phyloP scores from a whole-genome alignment of 192 early-diverging fungal genomes.

The Phycomyces nitens region DNA sequence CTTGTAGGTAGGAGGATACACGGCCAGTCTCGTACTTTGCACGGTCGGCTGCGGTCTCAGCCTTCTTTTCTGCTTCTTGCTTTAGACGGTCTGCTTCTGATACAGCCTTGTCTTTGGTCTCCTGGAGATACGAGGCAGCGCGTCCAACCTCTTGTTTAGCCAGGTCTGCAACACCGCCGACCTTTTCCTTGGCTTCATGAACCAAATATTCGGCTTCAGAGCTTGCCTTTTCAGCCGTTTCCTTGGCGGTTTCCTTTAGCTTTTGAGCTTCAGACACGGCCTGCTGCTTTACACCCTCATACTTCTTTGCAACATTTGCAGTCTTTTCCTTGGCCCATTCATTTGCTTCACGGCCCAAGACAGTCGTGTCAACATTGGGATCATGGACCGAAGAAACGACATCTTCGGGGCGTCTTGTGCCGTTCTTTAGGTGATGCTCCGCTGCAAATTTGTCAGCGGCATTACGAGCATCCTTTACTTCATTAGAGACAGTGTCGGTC shows the following conservation, averaged over 20 bases:
- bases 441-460: constrained; percentile 9
- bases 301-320: not conserved
- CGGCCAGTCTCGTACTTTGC: not conserved
- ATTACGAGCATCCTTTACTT: constrained; percentile 9
- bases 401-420: constrained; percentile 8
- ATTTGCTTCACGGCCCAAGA: not conserved
- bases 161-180: not conserved
- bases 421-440: constrained; percentile 24
- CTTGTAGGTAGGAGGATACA: not conserved
- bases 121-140: not conserved
- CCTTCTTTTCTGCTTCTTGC: not conserved
- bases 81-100: constrained; percentile 4
- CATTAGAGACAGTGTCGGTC: not conserved
- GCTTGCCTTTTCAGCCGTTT: not conserved
- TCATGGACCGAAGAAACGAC: constrained; percentile 4
- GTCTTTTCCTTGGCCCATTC: not conserved
- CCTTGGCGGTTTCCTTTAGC: too few species aligned
- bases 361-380: not conserved
- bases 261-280: too few species aligned
- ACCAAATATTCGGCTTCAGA: not conserved
- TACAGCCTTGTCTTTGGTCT: constrained; percentile 2
- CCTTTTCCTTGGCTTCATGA: not conserved
- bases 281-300: not conserved
- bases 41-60: not conserved
- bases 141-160: not conserved